A percentile compares a stretch with the other conserved stretches of the same genome.
phyloP scores from a whole-genome alignment of 2,329 filamentous ascomycete genomes.

The Thermochaetoides dissita region DNA sequence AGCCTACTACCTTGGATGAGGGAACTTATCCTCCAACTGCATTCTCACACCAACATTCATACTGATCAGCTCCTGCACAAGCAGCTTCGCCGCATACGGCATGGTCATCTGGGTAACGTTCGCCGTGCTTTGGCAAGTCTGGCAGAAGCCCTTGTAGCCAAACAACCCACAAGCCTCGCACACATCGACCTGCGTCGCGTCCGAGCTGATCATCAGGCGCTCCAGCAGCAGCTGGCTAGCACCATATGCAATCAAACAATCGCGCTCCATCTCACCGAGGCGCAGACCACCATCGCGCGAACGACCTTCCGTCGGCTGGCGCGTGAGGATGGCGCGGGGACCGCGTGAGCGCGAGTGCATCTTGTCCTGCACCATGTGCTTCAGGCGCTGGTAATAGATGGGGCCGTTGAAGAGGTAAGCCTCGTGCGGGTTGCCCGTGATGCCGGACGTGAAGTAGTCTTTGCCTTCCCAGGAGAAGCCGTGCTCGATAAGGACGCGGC shows the following conservation, averaged over 20 bases:
- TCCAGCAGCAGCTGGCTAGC: constrained; percentile 85
- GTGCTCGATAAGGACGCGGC: constrained; percentile 64
- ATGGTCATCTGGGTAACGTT: constrained; percentile 87
- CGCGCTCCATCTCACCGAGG: constrained; percentile 96
- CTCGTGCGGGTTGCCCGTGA: constrained; percentile 85
- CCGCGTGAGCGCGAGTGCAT: constrained; percentile 94
- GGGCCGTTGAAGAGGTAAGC: constrained; percentile 97
- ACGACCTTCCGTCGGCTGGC: constrained; percentile 91
- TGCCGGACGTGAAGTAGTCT: constrained; percentile 87
- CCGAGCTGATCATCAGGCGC: constrained; percentile 84
- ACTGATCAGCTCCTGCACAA: constrained; percentile 90
- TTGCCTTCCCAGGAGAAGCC: constrained; percentile 97
- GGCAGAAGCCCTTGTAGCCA: constrained; percentile 89
- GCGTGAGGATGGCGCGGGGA: constrained; percentile 78
- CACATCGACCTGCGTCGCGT: constrained; percentile 82
- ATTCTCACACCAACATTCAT: constrained; percentile 97
- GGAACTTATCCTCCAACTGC: constrained; percentile 89
- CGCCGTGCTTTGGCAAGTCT: constrained; percentile 74
- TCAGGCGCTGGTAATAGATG: constrained; percentile 98
- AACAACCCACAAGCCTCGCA: constrained; percentile 91
- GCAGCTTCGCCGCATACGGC: constrained; percentile 90
- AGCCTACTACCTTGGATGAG: constrained; percentile 34
- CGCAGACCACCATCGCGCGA: constrained; percentile 84
- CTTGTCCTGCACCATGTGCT: constrained; percentile 99
- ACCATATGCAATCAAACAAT: constrained; percentile 94